Conservation (phyloP, 805 yeast genomes). For the Suhomyces xylopsoci region DNA sequence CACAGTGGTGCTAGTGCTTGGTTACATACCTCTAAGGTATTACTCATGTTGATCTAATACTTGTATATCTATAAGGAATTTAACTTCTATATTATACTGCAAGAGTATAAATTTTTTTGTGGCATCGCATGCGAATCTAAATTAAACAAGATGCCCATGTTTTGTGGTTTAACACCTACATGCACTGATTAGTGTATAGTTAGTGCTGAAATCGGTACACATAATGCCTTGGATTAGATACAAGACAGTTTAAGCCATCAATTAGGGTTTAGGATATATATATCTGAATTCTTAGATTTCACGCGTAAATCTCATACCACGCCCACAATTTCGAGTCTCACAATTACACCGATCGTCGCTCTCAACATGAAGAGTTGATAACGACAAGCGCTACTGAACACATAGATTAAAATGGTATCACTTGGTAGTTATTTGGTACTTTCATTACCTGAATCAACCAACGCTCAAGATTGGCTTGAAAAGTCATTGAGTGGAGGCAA, state of each 20-base stretch:
- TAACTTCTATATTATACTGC: not conserved
- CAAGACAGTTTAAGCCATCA: not conserved
- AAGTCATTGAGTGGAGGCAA: conserved; percentile 54
- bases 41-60: conserved; percentile 39
- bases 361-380: not conserved
- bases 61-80: conserved; percentile 7
- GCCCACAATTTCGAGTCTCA: not conserved
- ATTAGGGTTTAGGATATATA: not conserved
- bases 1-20: not conserved
- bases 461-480: conserved; percentile 54
- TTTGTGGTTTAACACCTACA: not conserved
- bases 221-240: not conserved
- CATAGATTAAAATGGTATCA: conserved; percentile 1
- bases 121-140: not conserved
- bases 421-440: conserved; percentile 46
- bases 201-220: not conserved
- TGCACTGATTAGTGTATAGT: not conserved
- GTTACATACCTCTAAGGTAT: conserved; percentile 56
- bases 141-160: not conserved
- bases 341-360: conserved; percentile 1
- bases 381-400: not conserved
- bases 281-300: not conserved
- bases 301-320: not conserved
- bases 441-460: conserved; percentile 55
- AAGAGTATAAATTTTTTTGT: not conserved